These are phyloP conservation scores for Drechslera avenae DNA, from an alignment of 2,329 filamentous ascomycete species.

Conservation along the genomic window DNA sequence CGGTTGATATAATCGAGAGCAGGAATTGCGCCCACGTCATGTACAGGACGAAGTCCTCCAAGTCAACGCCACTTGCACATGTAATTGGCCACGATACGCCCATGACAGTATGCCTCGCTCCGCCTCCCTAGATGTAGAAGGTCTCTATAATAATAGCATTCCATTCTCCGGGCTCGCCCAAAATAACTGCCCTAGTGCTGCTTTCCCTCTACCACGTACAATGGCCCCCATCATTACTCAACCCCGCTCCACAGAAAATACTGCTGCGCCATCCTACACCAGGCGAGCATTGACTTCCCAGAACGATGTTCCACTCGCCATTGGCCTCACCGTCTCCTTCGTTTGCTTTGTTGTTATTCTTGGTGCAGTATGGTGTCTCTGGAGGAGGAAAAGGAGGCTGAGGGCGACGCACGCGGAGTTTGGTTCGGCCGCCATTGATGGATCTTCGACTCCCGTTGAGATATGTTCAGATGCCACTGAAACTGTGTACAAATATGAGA, in stretches of 20 bases:
- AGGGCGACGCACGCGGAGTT: too few relatives aligned
- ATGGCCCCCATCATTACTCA: background rate
- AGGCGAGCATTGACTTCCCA: background rate
- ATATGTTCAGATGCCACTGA: too few relatives aligned
- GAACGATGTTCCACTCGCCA: background rate
- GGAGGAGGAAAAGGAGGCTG: background rate
- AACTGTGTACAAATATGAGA: too few relatives aligned
- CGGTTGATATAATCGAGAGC: background rate
- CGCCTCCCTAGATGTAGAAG: background rate
- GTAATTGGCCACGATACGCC: background rate
- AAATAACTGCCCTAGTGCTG: background rate
- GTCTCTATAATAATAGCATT: background rate
- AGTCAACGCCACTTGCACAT: background rate
- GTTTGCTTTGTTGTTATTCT: background rate
- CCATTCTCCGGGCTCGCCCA: background rate
- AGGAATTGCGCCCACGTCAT: background rate
- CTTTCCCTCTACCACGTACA: background rate
- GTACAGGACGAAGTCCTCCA: background rate
- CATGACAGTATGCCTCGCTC: constrained; percentile 4
- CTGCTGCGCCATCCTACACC: background rate
- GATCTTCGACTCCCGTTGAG: too few relatives aligned
- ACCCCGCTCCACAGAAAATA: background rate
- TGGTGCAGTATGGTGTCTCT: background rate
- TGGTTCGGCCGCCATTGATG: too few relatives aligned
- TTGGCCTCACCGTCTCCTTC: background rate